Base-by-base conservation (phyloP, 495 filamentous ascomycete species). In the Penicillium bialowiezense region DNA sequence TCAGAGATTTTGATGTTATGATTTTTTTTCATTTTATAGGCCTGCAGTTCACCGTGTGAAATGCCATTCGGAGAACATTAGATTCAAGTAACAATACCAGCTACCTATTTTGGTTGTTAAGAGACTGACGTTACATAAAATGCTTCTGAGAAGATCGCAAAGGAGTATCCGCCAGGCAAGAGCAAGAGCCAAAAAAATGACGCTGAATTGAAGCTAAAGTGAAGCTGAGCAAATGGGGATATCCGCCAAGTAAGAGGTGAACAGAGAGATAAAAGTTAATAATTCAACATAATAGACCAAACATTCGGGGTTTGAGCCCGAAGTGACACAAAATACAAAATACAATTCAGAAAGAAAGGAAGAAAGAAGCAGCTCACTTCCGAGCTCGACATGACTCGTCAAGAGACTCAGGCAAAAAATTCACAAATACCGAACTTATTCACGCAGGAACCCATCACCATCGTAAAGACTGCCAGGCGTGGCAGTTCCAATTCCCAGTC, bases 401-500 rank as follows among this genome's bases (percentile, higher is more conserved):
- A 21, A 23, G 31, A 41, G 32, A 33, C 6, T 35, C n/a, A 3
- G 23, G 3, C 23, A 26, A 26, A 8, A 26, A 8, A 26, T 26
- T 26, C 23, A 26, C 23, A 26, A 36, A 39, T 10, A 29, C 17
- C 7, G 32, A 8, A 32, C n/a, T 36, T 56, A 72, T 52, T 77
- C 75, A 42, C 65, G 69, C 42, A 77, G 44, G 50, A 79, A 77
- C 8, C 75, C 75, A 42, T 76, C 69, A 9, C 68, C 63, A 51
- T 79, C 75, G 49, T 79, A 79, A 41, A 77, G 44, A 54, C 75
- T 77, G 13, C 55, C 72, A 20, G 74, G 72, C 2, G 72, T 75
- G 10, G 60, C 53, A 32, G 57, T 54, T 13, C 64, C 62, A 48
- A 71, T 55, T 1, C 67, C 67, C 15, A 71, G 53, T 2, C 71